Evolutionary conservation across 805 yeast species (phyloP).

Genomic region (Lipomyces chichibuensis): DNA sequence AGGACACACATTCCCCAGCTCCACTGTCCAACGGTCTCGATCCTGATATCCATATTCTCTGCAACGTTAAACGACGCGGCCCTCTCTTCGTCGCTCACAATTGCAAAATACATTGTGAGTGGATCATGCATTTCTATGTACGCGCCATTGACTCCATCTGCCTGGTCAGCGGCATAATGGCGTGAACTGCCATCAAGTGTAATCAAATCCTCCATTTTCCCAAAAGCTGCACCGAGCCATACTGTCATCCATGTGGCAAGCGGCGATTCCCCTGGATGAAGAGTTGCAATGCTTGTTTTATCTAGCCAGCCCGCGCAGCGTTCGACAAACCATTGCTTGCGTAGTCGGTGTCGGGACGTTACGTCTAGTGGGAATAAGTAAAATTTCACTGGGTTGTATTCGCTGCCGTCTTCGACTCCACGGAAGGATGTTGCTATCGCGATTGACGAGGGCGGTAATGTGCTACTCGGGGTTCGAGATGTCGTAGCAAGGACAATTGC

Average conservation of each 20-base stretch:
- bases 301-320: conserved; percentile 23
- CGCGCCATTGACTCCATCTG: conserved; percentile 23
- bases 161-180: conserved; percentile 12
- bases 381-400: conserved; percentile 40
- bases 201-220: conserved; percentile 28
- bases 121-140: conserved; percentile 47
- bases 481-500: conserved; percentile 46
- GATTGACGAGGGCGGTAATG: conserved; percentile 39
- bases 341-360: conserved; percentile 43
- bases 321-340: conserved; percentile 24
- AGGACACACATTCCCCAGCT: conserved; percentile 45
- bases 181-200: conserved; percentile 28
- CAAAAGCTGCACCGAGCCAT: conserved; percentile 43
- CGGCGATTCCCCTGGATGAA: conserved; percentile 37
- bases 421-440: conserved; percentile 22
- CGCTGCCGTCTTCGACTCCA: neutral
- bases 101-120: conserved; percentile 45
- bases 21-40: conserved; percentile 48
- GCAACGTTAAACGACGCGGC: conserved; percentile 19
- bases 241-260: conserved; percentile 44
- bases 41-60: conserved; percentile 44
- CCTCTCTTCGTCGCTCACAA: conserved; percentile 30
- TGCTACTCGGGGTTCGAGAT: conserved; percentile 39
- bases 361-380: conserved; percentile 47
- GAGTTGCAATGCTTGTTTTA: neutral